Evolutionary conservation across 352 stramenopile species (phyloP), one percentile per base, ranked within the genome.

Genomic region (Globisporangium acanthophoron): DNA sequence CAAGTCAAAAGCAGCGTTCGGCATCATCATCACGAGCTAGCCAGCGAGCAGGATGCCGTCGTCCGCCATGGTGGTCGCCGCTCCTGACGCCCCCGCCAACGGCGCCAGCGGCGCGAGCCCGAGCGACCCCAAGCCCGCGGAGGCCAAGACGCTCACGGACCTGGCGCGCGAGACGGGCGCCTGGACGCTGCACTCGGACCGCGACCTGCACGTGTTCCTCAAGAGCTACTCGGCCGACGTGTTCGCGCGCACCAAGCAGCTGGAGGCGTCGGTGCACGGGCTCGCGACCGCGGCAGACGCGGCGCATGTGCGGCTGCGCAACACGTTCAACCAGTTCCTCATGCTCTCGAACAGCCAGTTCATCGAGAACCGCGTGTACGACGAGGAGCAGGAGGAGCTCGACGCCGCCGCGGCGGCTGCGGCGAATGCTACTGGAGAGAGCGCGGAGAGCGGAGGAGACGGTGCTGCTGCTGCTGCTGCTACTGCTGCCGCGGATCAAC

Each of bases 291-390:
- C 76, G 20, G 76, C 82, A 5, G 79, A 92, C 57, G 71, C 71
- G 15, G 75, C 86, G 3, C 70, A 91, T 44, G 84, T 95, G 52
- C 79, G 85, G 3, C 70, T 93, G 0, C 75, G 79, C 21, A 95
- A 95, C 71, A 87, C 82, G 35, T 89, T 94, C 60, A 95, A 93
- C 66, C 69, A 90, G 72, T 95, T 95, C 61, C 74, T 95, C 16
- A 81, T 92, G 83, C 72, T 93, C 20, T 88, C 70, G 13, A 90
- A 95, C 65, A 95, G 80, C 58, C 86, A 95, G 69, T 95, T 95
- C 59, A 90, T 95, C 45, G 86, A 95, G 62, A 94, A 94, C 64
- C 85, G 85, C 63, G 85, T 95, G 46, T 94, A 94, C 66, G 86
- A 94, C 64, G 83, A 94, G 47, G 84, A 94, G 48, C 84, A 93